phyloP scores from a whole-genome alignment of 2,329 filamentous ascomycete genomes.

The Fusarium penzigii region DNA sequence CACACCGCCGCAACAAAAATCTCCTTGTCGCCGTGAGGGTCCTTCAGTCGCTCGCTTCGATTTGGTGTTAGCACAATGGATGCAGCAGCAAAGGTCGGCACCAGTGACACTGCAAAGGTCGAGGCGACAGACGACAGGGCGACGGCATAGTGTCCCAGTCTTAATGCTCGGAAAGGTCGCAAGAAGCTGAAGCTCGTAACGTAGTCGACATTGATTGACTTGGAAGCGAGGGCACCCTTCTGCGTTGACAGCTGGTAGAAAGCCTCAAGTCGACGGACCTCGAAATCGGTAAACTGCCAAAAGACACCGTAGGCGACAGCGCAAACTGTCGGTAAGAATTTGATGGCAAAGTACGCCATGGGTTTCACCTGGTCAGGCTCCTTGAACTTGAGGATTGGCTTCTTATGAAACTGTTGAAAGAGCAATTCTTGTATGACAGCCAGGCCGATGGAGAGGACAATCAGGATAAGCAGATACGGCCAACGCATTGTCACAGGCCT shows the following conservation, averaged over 20 bases:
- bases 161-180: slow-evolving; percentile 63
- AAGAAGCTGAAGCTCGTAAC: slow-evolving; percentile 68
- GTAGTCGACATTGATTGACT: slow-evolving; percentile 74
- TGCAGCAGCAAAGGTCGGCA: slow-evolving; percentile 68
- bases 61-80: slow-evolving; percentile 59
- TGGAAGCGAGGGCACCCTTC: slow-evolving; percentile 60
- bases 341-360: slow-evolving; percentile 60
- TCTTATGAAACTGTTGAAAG: slow-evolving; percentile 48
- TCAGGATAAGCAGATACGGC: slow-evolving; percentile 57
- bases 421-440: slow-evolving; percentile 56
- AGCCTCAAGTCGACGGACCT: slow-evolving; percentile 66
- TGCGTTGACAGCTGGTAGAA: slow-evolving; percentile 65
- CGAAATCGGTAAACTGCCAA: slow-evolving; percentile 67
- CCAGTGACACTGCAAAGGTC: slow-evolving; percentile 65
- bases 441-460: slow-evolving; percentile 54
- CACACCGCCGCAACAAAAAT: slow-evolving; percentile 59
- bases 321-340: slow-evolving; percentile 63
- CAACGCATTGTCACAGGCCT: slow-evolving; percentile 66
- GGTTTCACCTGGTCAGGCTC: slow-evolving; percentile 51
- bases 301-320: slow-evolving; percentile 64
- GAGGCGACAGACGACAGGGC: slow-evolving; percentile 65
- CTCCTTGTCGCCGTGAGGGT: slow-evolving; percentile 49
- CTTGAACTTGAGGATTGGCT: slow-evolving; percentile 51
- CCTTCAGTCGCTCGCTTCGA: slow-evolving; percentile 42
- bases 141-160: slow-evolving; percentile 67